Evolutionary conservation across 768 basidiomycete genomes (phyloP).

Genomic region (Gautieria morchelliformis): DNA sequence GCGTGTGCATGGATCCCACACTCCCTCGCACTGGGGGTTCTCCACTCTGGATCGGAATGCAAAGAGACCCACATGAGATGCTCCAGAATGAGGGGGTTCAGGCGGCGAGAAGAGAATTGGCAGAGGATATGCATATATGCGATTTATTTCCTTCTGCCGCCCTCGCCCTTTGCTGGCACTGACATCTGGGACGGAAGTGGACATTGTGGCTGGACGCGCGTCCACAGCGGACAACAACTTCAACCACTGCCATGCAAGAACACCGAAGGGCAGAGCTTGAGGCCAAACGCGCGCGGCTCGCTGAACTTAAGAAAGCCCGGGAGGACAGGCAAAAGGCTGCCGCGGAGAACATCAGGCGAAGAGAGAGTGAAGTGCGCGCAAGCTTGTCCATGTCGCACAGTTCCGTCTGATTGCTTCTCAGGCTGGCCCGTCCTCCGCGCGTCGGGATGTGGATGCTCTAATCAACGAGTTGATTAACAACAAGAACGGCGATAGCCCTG

Average conservation of each 20-base stretch:
- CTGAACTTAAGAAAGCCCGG: slow-evolving; percentile 70
- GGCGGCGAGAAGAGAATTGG: slow-evolving; percentile 43
- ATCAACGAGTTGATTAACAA: slow-evolving; percentile 47
- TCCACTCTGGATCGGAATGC: slow-evolving; percentile 45
- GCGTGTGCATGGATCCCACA: slow-evolving; percentile 70
- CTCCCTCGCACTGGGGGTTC: slow-evolving; percentile 67
- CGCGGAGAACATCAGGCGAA: slow-evolving; percentile 11
- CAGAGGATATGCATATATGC: slow-evolving; percentile 62
- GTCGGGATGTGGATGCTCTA: slow-evolving; percentile 61
- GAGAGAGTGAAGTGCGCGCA: slow-evolving; percentile 14
- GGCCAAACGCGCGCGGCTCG: slow-evolving; percentile 81
- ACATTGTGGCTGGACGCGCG: not conserved
- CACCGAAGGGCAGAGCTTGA: slow-evolving; percentile 81
- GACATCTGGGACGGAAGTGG: not conserved
- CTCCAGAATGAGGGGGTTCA: slow-evolving; percentile 28
- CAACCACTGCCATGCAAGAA: slow-evolving; percentile 37
- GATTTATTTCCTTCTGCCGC: slow-evolving; percentile 53
- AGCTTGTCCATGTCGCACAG: slow-evolving; percentile 1
- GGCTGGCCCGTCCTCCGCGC: slow-evolving; percentile 32
- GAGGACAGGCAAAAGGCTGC: slow-evolving; percentile 33
- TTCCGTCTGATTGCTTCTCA: slow-evolving; percentile 19
- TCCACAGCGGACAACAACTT: not conserved
- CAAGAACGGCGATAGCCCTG: slow-evolving; percentile 31
- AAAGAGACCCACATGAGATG: slow-evolving; percentile 35
- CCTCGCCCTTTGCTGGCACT: slow-evolving; percentile 38